Conservation (phyloP, 1,284 basidiomycete species). For the Malassezia psittaci region DNA sequence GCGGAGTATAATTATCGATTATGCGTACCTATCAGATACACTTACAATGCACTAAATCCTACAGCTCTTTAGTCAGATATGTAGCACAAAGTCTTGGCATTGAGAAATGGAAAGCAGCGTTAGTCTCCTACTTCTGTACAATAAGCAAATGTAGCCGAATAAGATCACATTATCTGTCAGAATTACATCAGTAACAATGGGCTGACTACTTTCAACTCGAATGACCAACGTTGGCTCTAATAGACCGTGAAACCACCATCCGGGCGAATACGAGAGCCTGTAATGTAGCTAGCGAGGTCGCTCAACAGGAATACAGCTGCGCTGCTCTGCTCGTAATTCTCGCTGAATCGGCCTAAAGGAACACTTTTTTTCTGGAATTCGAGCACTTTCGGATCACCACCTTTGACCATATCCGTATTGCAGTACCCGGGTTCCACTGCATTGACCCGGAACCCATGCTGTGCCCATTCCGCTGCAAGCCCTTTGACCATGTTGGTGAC, state of each 20-base stretch:
- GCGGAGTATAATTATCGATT: no score
- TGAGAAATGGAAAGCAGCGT: no score
- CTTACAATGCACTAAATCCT: no score
- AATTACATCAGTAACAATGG: no score
- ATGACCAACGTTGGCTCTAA: slow-evolving; percentile 15
- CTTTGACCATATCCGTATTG: slow-evolving; percentile 47
- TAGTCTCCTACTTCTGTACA: no score
- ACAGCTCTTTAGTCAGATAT: no score
- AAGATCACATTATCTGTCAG: no score
- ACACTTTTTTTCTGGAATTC: slow-evolving; percentile 44
- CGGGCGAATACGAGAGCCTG: slow-evolving; percentile 31
- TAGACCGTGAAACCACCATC: slow-evolving; percentile 46
- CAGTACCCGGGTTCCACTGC: slow-evolving; percentile 46
- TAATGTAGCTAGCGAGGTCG: slow-evolving; percentile 44
- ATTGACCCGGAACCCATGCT: slow-evolving; percentile 46
- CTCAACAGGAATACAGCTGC: slow-evolving; percentile 40
- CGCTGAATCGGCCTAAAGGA: slow-evolving; percentile 44
- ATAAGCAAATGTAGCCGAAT: no score
- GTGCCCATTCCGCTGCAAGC: slow-evolving; percentile 46
- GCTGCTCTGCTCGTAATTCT: slow-evolving; percentile 45
- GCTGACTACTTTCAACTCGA: no score
- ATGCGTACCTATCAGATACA: no score
- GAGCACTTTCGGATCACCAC: slow-evolving; percentile 42
- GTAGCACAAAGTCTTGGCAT: no score
- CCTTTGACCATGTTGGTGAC: slow-evolving; percentile 48